Base-by-base conservation (phyloP, 1,284 basidiomycete genomes). In the Kwoniella shivajii region DNA sequence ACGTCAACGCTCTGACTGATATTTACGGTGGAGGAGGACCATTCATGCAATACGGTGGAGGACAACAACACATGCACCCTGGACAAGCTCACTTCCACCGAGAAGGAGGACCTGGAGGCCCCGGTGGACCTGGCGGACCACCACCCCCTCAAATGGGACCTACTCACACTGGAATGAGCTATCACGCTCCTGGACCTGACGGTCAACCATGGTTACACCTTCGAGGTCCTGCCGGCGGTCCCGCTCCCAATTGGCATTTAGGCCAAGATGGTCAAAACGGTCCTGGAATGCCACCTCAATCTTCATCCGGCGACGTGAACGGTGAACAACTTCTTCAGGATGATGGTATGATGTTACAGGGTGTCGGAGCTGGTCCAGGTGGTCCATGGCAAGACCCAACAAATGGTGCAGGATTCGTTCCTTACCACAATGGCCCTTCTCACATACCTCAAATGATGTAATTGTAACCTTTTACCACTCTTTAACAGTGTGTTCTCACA, bases 1-100 rank as follows among this genome's bases (percentile, higher is more conserved):
- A 78, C 68, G 71, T 77, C 63, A 78, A 77, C 67, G 75, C 76
- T 30, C 68, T 79, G 52, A 75, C 73, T 54, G 78, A 79, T 46
- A 74, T 76, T 31, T 79, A 79, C 67, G 77, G 76, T 31, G 66
- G 68, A 18, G 70, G 67, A 36, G 66, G 65, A n/a, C 72, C 72
- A 6, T 75, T 70, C 69, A 66, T 74, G 59, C 66, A 61, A 39
- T 69, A 68, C 60, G 65, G 67, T 24, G 48, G 41, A 24, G 48
- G 41, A 30, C 64, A 57, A 47, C 53, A 30, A 9, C 47, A 50
- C 37, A 50, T 50, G 36, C 53, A 56, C 44, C 46, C 42, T 42
- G 50, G 56, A 18, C 52, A 54, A 26, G 39, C n/a, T 18, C 50
- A 52, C 29, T 50, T 50, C 38, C 49, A 50, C 38, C 37, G 44